Base-by-base conservation (phyloP, 2,329 filamentous ascomycete genomes). In the Monosporascus sp. region DNA sequence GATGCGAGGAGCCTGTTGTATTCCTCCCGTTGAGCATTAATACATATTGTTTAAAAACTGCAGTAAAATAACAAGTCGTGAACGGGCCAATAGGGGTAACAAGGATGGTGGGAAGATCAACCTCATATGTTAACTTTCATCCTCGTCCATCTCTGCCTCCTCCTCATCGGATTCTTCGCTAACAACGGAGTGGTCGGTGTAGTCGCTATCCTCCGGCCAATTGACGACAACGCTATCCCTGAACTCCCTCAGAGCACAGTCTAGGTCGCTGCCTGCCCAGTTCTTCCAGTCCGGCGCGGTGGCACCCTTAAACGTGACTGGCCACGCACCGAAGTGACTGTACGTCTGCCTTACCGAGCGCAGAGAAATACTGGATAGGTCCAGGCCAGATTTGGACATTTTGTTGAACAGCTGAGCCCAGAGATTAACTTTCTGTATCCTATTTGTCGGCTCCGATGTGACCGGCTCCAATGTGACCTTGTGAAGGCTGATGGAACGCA, bases 401-500 rank as follows among this genome's bases (percentile, higher is more conserved):
- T 60, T 60, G 2, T 61, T 58, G 34, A 80, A 67, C 19, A 79
- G 67, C 3, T 58, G 56, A 1, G 56, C 52, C 76, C 76, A 80
- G n/a, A 71, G 59, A 51, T 68, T 74, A 50, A 58, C 37, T 51
- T 63, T 68, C 19, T 49, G 7, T 1, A 52, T 36, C 14, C 17
- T 8, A n/a, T 53, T 2, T 56, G 17, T 49, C 40, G 16, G 19
- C 22, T 20, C 49, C 34, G 24, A 50, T 19, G 44, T 27, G 2
- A 31, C 19, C n/a, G n/a, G n/a, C n/a, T n/a, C 22, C 5, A 61
- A 41, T 2, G 75, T 68, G 19, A 81, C 60, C 45, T 72, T 77
- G 64, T 78, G 77, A 0, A 84, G 61, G 52, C 72, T 73, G 7
- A 84, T 64, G 7, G 61, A 60, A 8, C 69, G 64, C 2, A 84